Conservation (phyloP, 306 rosid genomes). For the Fagus crenata region DNA sequence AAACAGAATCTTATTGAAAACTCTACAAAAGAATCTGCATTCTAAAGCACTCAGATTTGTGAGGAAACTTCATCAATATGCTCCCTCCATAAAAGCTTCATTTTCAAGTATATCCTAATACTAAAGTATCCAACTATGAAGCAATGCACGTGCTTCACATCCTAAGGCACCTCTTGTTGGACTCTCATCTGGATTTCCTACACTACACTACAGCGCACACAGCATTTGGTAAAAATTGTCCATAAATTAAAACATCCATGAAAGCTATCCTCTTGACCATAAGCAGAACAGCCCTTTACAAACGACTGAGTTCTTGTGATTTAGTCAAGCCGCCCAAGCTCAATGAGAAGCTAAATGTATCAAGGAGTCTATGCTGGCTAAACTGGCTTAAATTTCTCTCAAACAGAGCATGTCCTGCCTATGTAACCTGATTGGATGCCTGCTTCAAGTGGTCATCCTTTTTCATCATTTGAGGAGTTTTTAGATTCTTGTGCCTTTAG, state of each 20-base stretch:
- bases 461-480: no score
- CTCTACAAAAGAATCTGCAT: neutral
- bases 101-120: neutral
- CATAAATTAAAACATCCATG: neutral
- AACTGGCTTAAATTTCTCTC: neutral
- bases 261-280: neutral
- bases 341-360: slow-evolving; percentile 1
- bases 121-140: neutral
- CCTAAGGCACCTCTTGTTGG: neutral
- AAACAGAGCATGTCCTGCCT: neutral
- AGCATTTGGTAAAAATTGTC: neutral
- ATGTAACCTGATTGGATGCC: neutral
- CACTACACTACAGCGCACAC: neutral
- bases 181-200: neutral
- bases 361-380: neutral
- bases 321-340: neutral
- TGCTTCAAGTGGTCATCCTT: no score
- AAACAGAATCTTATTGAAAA: neutral
- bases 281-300: neutral
- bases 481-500: no score
- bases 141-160: neutral
- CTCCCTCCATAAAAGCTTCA: neutral
- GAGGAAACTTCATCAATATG: neutral
- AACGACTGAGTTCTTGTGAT: neutral
- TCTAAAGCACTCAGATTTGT: neutral